Percentiles rank a stretch among this genome's conserved stretches.
phyloP scores from a whole-genome alignment of 2,329 filamentous ascomycete genomes.

The Fusarium sp. region DNA sequence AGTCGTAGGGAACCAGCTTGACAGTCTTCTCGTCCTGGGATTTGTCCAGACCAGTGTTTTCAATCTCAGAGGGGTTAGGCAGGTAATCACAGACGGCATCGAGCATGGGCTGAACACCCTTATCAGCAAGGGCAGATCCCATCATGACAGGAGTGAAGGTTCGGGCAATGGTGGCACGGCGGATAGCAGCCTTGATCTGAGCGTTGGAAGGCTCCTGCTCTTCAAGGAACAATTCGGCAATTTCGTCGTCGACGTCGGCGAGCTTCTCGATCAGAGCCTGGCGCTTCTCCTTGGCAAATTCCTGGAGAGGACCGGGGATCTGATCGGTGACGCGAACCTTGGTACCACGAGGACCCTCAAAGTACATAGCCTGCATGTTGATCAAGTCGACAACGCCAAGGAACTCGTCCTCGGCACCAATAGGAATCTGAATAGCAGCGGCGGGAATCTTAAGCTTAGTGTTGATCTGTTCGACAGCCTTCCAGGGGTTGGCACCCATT shows the following conservation, averaged over 20 bases:
- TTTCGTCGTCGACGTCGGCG: slow-evolving; percentile 97
- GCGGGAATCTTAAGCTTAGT: slow-evolving; percentile 92
- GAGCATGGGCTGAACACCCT: slow-evolving; percentile 94
- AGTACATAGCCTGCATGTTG: slow-evolving; percentile 92
- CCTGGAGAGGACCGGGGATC: slow-evolving; percentile 81
- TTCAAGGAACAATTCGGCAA: slow-evolving; percentile 93
- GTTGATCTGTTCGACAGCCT: slow-evolving; percentile 97
- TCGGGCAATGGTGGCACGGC: slow-evolving; percentile 85
- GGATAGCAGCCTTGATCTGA: slow-evolving; percentile 93
- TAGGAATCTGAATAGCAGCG: slow-evolving; percentile 93
- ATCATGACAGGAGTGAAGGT: slow-evolving; percentile 97
- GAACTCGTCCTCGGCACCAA: slow-evolving; percentile 91
- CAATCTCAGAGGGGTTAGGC: slow-evolving; percentile 88
- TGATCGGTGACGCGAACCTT: slow-evolving; percentile 80
- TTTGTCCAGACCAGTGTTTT: slow-evolving; percentile 89
- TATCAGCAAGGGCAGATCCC: slow-evolving; percentile 95
- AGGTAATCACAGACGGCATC: slow-evolving; percentile 97
- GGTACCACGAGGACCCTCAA: slow-evolving; percentile 84
- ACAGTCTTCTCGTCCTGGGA: slow-evolving; percentile 81
- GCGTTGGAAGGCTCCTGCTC: slow-evolving; percentile 81
- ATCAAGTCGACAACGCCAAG: slow-evolving; percentile 93
- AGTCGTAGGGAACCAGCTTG: slow-evolving; percentile 91
- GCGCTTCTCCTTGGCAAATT: slow-evolving; percentile 84
- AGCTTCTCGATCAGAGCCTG: slow-evolving; percentile 91
- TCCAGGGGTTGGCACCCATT: slow-evolving; percentile 98